A percentile compares a stretch with the other conserved stretches of the same genome.
phyloP scores from a whole-genome alignment of 495 filamentous ascomycete species.

The Penicillium desertorum region DNA sequence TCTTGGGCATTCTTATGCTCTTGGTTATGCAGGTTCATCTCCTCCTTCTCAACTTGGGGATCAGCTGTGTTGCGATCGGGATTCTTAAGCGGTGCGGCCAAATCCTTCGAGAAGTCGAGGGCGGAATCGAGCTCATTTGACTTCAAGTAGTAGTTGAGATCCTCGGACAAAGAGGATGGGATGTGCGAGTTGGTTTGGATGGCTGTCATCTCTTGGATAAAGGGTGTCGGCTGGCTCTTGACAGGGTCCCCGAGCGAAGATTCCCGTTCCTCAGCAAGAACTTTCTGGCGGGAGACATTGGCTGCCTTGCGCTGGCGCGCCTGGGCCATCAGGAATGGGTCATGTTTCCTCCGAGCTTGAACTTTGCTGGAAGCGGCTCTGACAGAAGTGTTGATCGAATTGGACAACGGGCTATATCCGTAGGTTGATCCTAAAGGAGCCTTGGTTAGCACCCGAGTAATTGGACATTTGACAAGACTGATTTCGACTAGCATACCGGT shows the following conservation, averaged over 20 bases:
- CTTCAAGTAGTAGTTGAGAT: slow-evolving; percentile 74
- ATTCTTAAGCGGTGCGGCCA: slow-evolving; percentile 56
- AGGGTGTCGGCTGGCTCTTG: slow-evolving; percentile 72
- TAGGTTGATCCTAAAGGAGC: slow-evolving; percentile 33
- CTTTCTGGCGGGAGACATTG: slow-evolving; percentile 70
- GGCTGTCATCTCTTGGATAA: slow-evolving; percentile 76
- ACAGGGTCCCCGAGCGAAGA: slow-evolving; percentile 71
- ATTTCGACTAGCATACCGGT: slow-evolving; percentile 49
- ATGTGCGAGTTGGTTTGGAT: slow-evolving; percentile 31
- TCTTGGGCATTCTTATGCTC: slow-evolving; percentile 43
- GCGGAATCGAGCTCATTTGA: slow-evolving; percentile 61
- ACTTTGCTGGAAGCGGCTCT: slow-evolving; percentile 43
- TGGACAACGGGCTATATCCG: slow-evolving; percentile 34
- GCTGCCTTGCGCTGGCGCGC: slow-evolving; percentile 75
- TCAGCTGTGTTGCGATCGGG: slow-evolving; percentile 40
- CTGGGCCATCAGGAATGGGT: slow-evolving; percentile 56
- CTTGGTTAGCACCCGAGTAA: slow-evolving; percentile 8
- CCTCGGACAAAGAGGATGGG: slow-evolving; percentile 21
- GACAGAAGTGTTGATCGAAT: slow-evolving; percentile 33
- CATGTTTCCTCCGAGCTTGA: slow-evolving; percentile 38
- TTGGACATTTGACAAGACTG: not conserved
- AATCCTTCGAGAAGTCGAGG: slow-evolving; percentile 59
- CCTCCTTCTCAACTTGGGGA: slow-evolving; percentile 43
- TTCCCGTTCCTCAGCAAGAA: slow-evolving; percentile 60
- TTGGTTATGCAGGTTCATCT: slow-evolving; percentile 28